Conservation (phyloP, 495 filamentous ascomycete genomes). For the Neurospora sp. region DNA sequence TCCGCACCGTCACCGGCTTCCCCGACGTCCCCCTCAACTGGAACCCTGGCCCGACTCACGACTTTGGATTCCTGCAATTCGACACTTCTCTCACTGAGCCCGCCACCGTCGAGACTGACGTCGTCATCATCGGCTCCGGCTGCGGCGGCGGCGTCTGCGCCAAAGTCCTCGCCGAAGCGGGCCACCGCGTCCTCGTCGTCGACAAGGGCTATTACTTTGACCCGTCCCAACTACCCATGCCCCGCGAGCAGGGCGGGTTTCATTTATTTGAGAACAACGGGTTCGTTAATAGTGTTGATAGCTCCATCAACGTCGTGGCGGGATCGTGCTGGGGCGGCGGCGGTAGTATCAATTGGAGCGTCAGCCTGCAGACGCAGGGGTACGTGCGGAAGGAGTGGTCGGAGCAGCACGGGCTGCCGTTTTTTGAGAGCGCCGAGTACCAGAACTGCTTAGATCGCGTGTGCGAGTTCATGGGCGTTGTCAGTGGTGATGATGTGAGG, state of each 20-base stretch:
- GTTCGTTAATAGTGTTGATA: constrained; percentile 49
- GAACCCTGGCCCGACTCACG: constrained; percentile 37
- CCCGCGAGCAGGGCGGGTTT: constrained; percentile 38
- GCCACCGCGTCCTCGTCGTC: constrained; percentile 66
- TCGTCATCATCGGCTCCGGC: constrained; percentile 78
- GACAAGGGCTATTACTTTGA: constrained; percentile 49
- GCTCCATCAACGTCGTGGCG: constrained; percentile 48
- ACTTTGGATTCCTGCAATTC: constrained; percentile 44
- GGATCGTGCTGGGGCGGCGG: constrained; percentile 79
- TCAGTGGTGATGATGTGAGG: constrained; percentile 37
- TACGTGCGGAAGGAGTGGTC: constrained; percentile 82
- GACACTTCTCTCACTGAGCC: constrained; percentile 19
- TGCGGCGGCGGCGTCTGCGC: constrained; percentile 80
- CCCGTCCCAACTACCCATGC: constrained; percentile 65
- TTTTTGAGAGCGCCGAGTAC: constrained; percentile 68
- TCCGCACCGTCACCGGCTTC: constrained; percentile 50
- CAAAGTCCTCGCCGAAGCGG: constrained; percentile 64
- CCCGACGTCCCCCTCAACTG: constrained; percentile 53
- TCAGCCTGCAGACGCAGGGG: constrained; percentile 68
- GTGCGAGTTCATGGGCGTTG: constrained; percentile 54
- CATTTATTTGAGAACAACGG: constrained; percentile 59
- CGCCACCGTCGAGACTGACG: constrained; percentile 55
- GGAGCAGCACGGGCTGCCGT: constrained; percentile 50
- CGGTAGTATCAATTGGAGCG: constrained; percentile 82
- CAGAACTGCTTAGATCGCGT: constrained; percentile 65